phyloP scores from a whole-genome alignment of 345 rosid species.

The Sisymbrium altissimum region DNA sequence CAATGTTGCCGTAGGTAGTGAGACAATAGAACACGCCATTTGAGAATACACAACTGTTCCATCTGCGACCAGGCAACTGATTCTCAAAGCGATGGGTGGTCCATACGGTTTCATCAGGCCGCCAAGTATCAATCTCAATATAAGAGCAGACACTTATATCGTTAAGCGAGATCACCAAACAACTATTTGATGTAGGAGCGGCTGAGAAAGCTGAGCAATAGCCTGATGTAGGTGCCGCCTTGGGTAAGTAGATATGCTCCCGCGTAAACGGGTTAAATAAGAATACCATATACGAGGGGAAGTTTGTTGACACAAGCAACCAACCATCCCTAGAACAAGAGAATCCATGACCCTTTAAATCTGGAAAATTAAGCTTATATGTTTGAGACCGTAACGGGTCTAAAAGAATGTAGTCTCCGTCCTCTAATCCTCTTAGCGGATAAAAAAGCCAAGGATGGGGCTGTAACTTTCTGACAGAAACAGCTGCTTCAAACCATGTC shows the following conservation, averaged over 20 bases:
- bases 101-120: not conserved
- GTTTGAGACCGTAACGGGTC: not conserved
- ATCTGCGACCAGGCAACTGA: no score
- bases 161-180: not conserved
- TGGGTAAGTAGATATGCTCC: not conserved
- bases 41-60: not conserved
- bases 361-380: not conserved
- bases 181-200: constrained; percentile 13
- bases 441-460: not conserved
- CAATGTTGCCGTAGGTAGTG: not conserved
- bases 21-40: constrained; percentile 4
- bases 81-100: not conserved
- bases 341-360: not conserved
- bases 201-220: not conserved
- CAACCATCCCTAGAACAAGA: not conserved
- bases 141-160: no score
- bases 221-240: not conserved
- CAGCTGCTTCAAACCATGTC: not conserved
- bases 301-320: not conserved
- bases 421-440: not conserved
- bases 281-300: no score
- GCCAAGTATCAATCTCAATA: not conserved
- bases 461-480: not conserved
- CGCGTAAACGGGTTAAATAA: not conserved
- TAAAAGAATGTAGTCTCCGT: not conserved